phyloP scores from a whole-genome alignment of 768 basidiomycete genomes.

The Boletus sensibilis region DNA sequence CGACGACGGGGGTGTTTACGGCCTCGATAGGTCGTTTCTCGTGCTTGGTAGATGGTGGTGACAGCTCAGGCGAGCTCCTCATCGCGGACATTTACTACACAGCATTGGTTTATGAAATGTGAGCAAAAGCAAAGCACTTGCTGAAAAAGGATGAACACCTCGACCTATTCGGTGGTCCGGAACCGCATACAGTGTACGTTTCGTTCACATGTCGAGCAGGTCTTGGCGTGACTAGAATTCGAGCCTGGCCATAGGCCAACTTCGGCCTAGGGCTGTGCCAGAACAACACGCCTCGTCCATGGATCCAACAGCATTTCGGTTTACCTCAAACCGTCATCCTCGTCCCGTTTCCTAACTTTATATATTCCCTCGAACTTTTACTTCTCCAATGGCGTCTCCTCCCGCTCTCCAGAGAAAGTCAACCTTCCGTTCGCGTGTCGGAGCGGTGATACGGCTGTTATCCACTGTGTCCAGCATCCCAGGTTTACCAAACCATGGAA shows the following conservation, averaged over 20 bases:
- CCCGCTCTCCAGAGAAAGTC: conserved; percentile 36
- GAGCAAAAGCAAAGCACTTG: too few relatives aligned
- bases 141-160: too few relatives aligned
- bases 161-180: too few relatives aligned
- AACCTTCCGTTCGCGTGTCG: conserved; percentile 59
- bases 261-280: too few relatives aligned
- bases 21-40: neutral
- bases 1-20: neutral
- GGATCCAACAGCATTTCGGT: conserved; percentile 4
- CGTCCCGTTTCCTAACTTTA: conserved; percentile 6
- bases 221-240: too few relatives aligned
- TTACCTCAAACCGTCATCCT: conserved; percentile 9
- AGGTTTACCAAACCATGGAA: conserved; percentile 34
- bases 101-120: too few relatives aligned
- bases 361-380: neutral
- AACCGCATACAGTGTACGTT: too few relatives aligned
- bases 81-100: too few relatives aligned
- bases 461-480: conserved; percentile 52
- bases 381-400: conserved; percentile 29
- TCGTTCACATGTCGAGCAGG: too few relatives aligned
- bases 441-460: conserved; percentile 57
- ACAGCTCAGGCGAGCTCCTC: neutral
- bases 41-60: neutral
- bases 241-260: too few relatives aligned
- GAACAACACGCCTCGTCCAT: conserved; percentile 6